A percentile compares a stretch with the other conserved stretches of the same genome.
phyloP scores from a whole-genome alignment of 768 basidiomycete genomes.

The Phanerochaete carnosa region DNA sequence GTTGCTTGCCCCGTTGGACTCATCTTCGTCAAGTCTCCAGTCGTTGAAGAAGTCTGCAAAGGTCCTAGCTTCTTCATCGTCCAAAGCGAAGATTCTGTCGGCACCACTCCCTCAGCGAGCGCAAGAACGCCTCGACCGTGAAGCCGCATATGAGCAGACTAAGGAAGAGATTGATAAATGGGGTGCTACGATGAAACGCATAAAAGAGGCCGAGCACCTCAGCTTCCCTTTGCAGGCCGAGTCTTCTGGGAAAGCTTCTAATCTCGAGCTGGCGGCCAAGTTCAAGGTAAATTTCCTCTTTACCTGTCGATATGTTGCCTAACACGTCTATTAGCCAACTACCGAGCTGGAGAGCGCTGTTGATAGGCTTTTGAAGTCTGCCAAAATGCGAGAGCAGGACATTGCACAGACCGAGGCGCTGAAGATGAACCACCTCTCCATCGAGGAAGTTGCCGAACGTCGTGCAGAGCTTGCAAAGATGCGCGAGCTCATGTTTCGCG shows the following conservation, averaged over 20 bases:
- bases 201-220: conserved; percentile 87
- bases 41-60: conserved; percentile 72
- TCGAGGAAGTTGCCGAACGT: conserved; percentile 83
- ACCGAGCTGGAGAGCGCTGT: conserved; percentile 85
- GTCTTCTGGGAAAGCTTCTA: conserved; percentile 53
- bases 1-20: conserved; percentile 68
- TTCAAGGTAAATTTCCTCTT: conserved; percentile 62
- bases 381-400: conserved; percentile 80
- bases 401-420: conserved; percentile 80
- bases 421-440: conserved; percentile 73
- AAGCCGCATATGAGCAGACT: conserved; percentile 93
- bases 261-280: conserved; percentile 73
- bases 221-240: conserved; percentile 82
- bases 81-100: conserved; percentile 60
- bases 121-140: conserved; percentile 87
- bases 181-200: conserved; percentile 87
- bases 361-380: conserved; percentile 73
- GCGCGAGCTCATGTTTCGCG: conserved; percentile 92
- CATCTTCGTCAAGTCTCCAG: conserved; percentile 54
- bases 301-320: conserved; percentile 2
- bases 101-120: conserved; percentile 85
- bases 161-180: conserved; percentile 93
- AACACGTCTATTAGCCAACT: conserved; percentile 53
- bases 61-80: conserved; percentile 48
- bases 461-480: conserved; percentile 80